These are phyloP conservation scores for Dactylellina drechsleri DNA, from an alignment of 2,329 filamentous ascomycete species.

Conservation along the genomic window DNA sequence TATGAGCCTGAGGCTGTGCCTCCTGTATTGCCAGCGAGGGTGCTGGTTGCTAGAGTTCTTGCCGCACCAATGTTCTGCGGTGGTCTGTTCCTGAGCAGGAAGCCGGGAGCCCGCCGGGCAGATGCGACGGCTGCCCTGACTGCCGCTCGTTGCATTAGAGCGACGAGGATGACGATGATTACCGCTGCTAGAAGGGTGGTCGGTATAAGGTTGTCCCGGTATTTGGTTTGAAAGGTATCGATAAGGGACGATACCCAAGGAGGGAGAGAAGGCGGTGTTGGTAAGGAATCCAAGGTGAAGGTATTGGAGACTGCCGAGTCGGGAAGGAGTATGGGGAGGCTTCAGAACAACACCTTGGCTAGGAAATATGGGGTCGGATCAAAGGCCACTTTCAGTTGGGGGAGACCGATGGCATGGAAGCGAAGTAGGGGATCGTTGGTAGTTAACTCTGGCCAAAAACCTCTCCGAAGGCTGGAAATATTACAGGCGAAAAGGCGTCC, in stretches of 20 bases:
- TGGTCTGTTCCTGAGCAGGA: slow-evolving; percentile 45
- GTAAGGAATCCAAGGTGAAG: slow-evolving; percentile 51
- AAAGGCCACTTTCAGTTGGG: slow-evolving; percentile 8
- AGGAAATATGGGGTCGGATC: slow-evolving; percentile 1
- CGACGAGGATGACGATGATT: slow-evolving; percentile 37
- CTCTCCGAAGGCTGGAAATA: not conserved
- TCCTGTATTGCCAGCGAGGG: slow-evolving; percentile 9
- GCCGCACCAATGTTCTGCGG: slow-evolving; percentile 44
- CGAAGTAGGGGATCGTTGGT: slow-evolving; percentile 24
- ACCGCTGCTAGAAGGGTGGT: slow-evolving; percentile 45
- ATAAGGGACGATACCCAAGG: slow-evolving; percentile 46
- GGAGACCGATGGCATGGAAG: slow-evolving; percentile 24
- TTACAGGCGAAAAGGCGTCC: not conserved
- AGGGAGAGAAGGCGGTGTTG: slow-evolving; percentile 34
- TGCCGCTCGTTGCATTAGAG: slow-evolving; percentile 55
- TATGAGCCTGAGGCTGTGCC: slow-evolving; percentile 31
- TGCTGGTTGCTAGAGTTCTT: slow-evolving; percentile 33
- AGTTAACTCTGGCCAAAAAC: not conserved
- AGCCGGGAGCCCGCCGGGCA: slow-evolving; percentile 45
- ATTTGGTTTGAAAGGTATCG: slow-evolving; percentile 34
- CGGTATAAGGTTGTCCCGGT: slow-evolving; percentile 26
- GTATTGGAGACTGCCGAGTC: slow-evolving; percentile 25
- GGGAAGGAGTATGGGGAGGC: slow-evolving; percentile 8
- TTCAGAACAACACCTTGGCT: not conserved
- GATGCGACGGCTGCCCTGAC: slow-evolving; percentile 53